Evolutionary conservation across 1,284 basidiomycete genomes (phyloP).

Genomic region (Austroboletus olivaceoglutinosus): DNA sequence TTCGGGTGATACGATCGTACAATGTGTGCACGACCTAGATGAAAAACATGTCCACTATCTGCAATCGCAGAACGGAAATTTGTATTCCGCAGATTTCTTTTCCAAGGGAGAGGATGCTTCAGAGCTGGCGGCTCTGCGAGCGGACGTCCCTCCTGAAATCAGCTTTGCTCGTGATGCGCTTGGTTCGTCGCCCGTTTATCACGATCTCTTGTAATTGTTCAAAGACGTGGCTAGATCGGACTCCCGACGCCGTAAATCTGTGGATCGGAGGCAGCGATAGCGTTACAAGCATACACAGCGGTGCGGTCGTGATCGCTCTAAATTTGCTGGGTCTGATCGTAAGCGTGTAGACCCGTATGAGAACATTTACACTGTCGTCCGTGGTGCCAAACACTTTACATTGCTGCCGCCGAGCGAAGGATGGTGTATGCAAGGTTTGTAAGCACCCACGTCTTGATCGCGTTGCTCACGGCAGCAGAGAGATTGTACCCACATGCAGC

Average conservation of each 20-base stretch:
- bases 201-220: neutral
- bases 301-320: constrained; percentile 37
- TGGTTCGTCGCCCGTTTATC: constrained; percentile 45
- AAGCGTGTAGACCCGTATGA: constrained; percentile 76
- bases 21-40: constrained; percentile 1
- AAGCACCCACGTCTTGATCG: neutral
- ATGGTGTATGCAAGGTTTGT: constrained; percentile 74
- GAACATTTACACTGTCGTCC: constrained; percentile 85
- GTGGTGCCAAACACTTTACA: constrained; percentile 82
- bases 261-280: constrained; percentile 84
- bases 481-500: constrained; percentile 65
- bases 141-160: constrained; percentile 65
- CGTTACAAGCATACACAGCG: constrained; percentile 82
- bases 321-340: constrained; percentile 5
- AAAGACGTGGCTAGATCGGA: constrained; percentile 43
- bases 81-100: constrained; percentile 56
- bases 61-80: constrained; percentile 89
- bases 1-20: constrained; percentile 3
- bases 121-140: constrained; percentile 61
- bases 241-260: constrained; percentile 85
- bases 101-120: constrained; percentile 39
- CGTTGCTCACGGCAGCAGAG: constrained; percentile 43
- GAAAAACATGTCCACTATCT: constrained; percentile 59
- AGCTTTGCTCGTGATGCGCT: constrained; percentile 75
- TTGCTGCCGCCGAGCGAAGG: constrained; percentile 84